Base-by-base conservation (phyloP, 129 eudicot genomes). In the Pulicaria dysenterica region DNA sequence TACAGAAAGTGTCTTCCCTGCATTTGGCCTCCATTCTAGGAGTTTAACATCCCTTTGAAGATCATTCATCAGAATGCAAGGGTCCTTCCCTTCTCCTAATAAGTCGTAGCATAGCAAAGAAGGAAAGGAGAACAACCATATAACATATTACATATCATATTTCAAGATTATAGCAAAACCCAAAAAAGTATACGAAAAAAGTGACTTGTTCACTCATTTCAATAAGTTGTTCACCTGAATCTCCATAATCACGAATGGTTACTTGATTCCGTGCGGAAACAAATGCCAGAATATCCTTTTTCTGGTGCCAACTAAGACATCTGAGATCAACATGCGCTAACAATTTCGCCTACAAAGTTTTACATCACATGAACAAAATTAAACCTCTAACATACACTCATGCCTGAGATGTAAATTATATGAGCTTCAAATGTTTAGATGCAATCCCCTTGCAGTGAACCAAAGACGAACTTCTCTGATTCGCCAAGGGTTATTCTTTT, bases 11-110 rank as follows among this genome's bases (percentile, higher is more conserved):
- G 86, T 76, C 81, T 78, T 92, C 51, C 97, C 97, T 43, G 91
- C 90, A 81, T 89, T 92, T 13, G 97, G 97, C 80, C 97, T 81
- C 97, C 97, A 92, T 61, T 89, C 94, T 60, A 89, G 77, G 51
- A 85, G 73, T 61, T 85, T 92, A 54, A 83, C 97, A 70, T 85
- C 93, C 77, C 84, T 84, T 70, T 89, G 97, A 48, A 80, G 84
- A 46, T 92, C 97, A 75, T 84, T 73, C 37, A 73, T 73, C 73
- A 92, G 77, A 38, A 83, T 76, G 64, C 83, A 84, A 38, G 91
- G 80, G 38, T 86, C 83, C 73, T 89, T 89, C 46, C 96, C 91
- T 45, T 92, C 96, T 86, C 49, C 42, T 57, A 39, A 58, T 11
- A 57, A 19, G 31, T 24, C 31, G 2, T 24, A 24, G 31, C 31